Percentiles rank a stretch among this genome's conserved stretches.
These are phyloP conservation scores for Anthoceros angustus DNA, from an alignment of 225 moss, liverwort and hornwort species.

Conservation along the genomic window DNA sequence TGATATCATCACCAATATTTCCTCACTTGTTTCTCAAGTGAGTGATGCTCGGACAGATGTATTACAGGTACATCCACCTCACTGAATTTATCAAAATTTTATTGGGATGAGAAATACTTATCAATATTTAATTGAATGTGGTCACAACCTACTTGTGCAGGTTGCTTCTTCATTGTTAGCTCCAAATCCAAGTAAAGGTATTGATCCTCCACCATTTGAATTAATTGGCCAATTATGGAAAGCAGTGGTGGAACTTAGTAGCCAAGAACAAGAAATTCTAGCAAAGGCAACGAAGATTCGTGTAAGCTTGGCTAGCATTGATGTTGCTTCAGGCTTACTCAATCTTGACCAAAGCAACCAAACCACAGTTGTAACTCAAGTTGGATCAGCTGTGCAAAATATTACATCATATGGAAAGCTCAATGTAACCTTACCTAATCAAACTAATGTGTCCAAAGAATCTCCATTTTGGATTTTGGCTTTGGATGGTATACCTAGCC, in stretches of 20 bases:
- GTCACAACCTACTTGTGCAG: not conserved
- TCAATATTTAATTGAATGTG: too few relatives aligned
- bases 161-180: not conserved
- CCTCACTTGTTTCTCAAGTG: not conserved
- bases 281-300: not conserved
- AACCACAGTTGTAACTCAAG: not conserved
- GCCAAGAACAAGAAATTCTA: not conserved
- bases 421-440: not conserved
- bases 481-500: not conserved
- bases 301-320: not conserved
- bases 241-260: not conserved
- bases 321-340: not conserved
- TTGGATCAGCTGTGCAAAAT: not conserved
- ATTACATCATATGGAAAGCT: not conserved
- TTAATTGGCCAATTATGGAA: not conserved
- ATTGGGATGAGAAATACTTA: too few relatives aligned
- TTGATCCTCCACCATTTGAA: not conserved
- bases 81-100: too few relatives aligned
- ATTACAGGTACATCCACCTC: not conserved
- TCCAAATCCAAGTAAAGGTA: not conserved
- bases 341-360: not conserved
- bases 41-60: not conserved
- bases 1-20: not conserved
- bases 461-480: constrained; percentile 1
- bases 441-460: not conserved